phyloP scores from a whole-genome alignment of 139 green algal species.

The Zygnema circumcarinatum region DNA sequence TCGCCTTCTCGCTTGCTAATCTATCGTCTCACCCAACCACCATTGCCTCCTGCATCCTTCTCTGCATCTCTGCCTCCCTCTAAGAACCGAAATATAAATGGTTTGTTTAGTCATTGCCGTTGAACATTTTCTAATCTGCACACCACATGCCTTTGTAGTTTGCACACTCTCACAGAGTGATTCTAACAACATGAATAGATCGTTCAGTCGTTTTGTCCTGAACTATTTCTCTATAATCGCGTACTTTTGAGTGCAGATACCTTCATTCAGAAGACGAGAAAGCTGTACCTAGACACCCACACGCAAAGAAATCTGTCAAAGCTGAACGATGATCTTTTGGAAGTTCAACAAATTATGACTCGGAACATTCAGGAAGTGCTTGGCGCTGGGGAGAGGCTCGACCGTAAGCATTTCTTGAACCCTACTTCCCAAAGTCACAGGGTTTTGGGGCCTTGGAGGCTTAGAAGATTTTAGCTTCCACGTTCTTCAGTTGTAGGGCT shows the following conservation, averaged over 20 bases:
- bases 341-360: conserved; percentile 98
- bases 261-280: conserved; percentile 99
- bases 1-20: too few species aligned
- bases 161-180: too few species aligned
- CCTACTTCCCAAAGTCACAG: neutral
- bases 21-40: too few species aligned
- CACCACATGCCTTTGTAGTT: too few species aligned
- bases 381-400: conserved; percentile 91
- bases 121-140: too few species aligned
- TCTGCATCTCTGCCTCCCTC: too few species aligned
- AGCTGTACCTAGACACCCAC: conserved; percentile 95
- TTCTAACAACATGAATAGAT: too few species aligned
- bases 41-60: too few species aligned
- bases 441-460: neutral
- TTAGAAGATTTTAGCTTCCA: neutral
- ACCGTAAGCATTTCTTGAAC: conserved; percentile 62
- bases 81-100: too few species aligned
- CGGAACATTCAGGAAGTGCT: conserved; percentile 98
- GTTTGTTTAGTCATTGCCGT: too few species aligned
- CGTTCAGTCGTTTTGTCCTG: too few species aligned
- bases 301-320: conserved; percentile 97
- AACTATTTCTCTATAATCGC: too few species aligned
- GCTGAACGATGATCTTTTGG: conserved; percentile 70
- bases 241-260: conserved; percentile 82
- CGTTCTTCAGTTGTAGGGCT: neutral